A percentile compares a stretch with the other conserved stretches of the same genome.
Evolutionary conservation across 2,329 filamentous ascomycete genomes (phyloP).

Genomic region (Chaetomiaceae sp.): DNA sequence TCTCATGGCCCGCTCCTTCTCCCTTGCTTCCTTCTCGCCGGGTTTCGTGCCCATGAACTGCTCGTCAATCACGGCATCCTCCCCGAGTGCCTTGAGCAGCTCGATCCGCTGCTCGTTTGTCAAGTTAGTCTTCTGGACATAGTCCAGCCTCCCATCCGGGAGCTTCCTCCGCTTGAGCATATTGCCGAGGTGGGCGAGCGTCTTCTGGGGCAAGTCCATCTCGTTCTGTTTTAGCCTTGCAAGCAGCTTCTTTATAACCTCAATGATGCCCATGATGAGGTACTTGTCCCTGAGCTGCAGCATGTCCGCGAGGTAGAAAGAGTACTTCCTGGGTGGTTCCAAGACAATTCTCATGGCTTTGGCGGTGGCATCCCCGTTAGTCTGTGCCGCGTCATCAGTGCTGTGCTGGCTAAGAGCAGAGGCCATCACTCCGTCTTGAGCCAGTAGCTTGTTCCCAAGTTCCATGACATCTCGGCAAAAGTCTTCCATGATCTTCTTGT

Average conservation of each 20-base stretch:
- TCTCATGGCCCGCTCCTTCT: constrained; percentile 43
- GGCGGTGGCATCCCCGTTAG: constrained; percentile 12
- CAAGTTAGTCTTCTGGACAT: constrained; percentile 70
- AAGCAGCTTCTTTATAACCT: constrained; percentile 78
- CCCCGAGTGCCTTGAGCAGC: constrained; percentile 60
- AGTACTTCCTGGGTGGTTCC: constrained; percentile 53
- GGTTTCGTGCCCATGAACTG: constrained; percentile 43
- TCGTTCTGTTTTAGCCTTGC: constrained; percentile 72
- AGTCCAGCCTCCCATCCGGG: constrained; percentile 44
- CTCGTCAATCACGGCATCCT: constrained; percentile 50
- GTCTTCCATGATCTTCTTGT: constrained; percentile 77
- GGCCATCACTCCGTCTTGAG: constrained; percentile 78
- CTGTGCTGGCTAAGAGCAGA: constrained; percentile 52
- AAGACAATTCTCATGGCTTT: constrained; percentile 48
- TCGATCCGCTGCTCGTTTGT: constrained; percentile 80
- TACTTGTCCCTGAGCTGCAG: constrained; percentile 84
- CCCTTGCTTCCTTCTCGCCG: constrained; percentile 30
- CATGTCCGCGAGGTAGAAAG: constrained; percentile 78
- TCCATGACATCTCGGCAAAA: constrained; percentile 96
- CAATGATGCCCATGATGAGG: constrained; percentile 75
- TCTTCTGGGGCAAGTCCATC: constrained; percentile 62
- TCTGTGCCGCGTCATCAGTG: constrained; percentile 14
- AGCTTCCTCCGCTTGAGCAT: constrained; percentile 59
- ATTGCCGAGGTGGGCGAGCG: constrained; percentile 59
- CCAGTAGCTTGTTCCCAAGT: constrained; percentile 79